Conservation (phyloP, 2,329 filamentous ascomycete genomes). For the Diaporthe caulivora region DNA sequence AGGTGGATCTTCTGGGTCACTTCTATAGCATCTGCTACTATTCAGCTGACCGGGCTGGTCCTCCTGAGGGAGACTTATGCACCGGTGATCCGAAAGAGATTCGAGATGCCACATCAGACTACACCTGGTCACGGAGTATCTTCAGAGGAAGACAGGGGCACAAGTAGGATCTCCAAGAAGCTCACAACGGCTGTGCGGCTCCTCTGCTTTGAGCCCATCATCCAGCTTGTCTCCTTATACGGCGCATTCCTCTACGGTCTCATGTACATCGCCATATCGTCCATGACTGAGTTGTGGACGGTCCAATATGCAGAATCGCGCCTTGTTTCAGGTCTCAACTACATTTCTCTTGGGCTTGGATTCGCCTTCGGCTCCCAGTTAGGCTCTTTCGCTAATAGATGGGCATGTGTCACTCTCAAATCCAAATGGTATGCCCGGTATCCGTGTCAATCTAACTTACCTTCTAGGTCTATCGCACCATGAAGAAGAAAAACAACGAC, state of each 20-base stretch:
- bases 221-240: slow-evolving; percentile 16
- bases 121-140: too few species aligned
- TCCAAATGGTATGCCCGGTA: too few species aligned
- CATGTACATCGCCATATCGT: slow-evolving; percentile 26
- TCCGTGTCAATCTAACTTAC: background rate
- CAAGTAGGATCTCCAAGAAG: background rate
- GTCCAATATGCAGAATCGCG: background rate
- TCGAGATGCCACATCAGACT: background rate
- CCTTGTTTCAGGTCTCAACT: background rate
- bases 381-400: slow-evolving; percentile 11
- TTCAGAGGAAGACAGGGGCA: background rate
- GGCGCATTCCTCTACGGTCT: slow-evolving; percentile 14
- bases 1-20: slow-evolving; percentile 13
- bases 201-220: slow-evolving; percentile 14
- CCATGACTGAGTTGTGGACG: slow-evolving; percentile 15
- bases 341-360: slow-evolving; percentile 10
- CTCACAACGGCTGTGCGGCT: background rate
- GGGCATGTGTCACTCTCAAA: background rate
- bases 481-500: background rate
- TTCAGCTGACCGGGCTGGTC: background rate
- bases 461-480: background rate
- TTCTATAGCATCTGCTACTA: background rate
- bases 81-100: background rate
- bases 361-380: slow-evolving; percentile 13
- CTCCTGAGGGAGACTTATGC: slow-evolving; percentile 21